These are phyloP conservation scores for Wallacemonas rigidus DNA, from an alignment of 208 protist genomes.

Conservation along the genomic window DNA sequence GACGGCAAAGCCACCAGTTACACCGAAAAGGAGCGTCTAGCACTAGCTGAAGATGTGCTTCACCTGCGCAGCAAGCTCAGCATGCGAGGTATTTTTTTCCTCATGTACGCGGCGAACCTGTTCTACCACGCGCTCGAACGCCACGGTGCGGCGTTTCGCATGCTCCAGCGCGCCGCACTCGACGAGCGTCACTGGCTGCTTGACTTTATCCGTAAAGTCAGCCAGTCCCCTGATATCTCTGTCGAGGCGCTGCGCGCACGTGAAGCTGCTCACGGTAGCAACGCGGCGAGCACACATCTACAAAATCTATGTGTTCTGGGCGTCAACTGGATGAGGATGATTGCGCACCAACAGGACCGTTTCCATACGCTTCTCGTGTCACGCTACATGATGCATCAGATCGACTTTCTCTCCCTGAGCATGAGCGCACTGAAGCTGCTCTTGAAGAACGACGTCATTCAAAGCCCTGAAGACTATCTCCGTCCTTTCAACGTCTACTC, in stretches of 20 bases:
- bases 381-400: slow-evolving; percentile 77
- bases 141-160: slow-evolving; percentile 35
- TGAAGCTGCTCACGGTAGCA: neutral
- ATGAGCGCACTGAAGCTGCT: slow-evolving; percentile 58
- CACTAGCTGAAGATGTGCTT: slow-evolving; percentile 2
- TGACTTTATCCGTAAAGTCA: slow-evolving; percentile 39
- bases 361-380: slow-evolving; percentile 66
- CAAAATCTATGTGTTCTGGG: slow-evolving; percentile 60
- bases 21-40: slow-evolving; percentile 1
- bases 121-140: slow-evolving; percentile 14
- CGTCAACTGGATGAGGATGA: slow-evolving; percentile 87
- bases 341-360: slow-evolving; percentile 37
- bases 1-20: neutral
- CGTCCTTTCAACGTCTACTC: slow-evolving; percentile 85
- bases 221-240: neutral
- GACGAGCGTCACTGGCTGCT: slow-evolving; percentile 43
- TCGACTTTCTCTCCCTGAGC: slow-evolving; percentile 79
- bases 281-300: slow-evolving; percentile 27
- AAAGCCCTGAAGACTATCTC: slow-evolving; percentile 32
- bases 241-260: neutral
- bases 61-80: neutral
- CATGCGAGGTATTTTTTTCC: slow-evolving; percentile 1
- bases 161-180: slow-evolving; percentile 46
- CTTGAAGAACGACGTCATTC: slow-evolving; percentile 29
- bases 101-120: neutral